Evolutionary conservation across 1,139 yeast species (phyloP), one percentile per base, ranked within the genome.

Genomic region (Debaryomyces nepalensis): DNA sequence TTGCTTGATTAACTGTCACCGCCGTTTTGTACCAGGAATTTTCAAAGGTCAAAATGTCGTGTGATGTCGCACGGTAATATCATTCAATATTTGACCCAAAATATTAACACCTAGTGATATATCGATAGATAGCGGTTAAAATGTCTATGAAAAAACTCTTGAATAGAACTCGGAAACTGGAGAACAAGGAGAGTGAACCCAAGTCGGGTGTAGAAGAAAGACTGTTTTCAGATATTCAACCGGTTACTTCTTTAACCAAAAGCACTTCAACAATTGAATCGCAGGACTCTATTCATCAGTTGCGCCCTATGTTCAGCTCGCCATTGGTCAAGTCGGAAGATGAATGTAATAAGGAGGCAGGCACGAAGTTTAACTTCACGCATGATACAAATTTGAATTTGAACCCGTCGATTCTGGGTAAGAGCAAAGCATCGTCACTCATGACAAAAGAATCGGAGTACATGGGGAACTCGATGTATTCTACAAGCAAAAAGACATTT

Each of bases 381-480:
- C 65, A 65, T 47, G 74, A 72, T 48, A 55, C 61, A 11, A 52
- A 49, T 39, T 59, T 72, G 42, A 69, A 69, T 49, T 48, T 69
- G 34, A 71, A 70, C 48, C 78, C 78, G 8, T 59, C 67, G 4
- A 70, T 73, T 35, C 62, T 58, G 60, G 54, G 54, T 35, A 45
- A 51, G 16, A 53, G 27, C 36, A 30, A 43, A 30, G 47, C 53
- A n/a, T 52, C 55, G 14, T 64, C 71, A 1, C 44, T 64, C 26
- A 49, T 56, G 39, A 64, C 73, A 26, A 59, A 54, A 40, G 64
- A 57, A 15, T 63, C 72, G 1, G 59, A 55, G 20, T 45, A 50
- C 15, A 47, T 48, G 15, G 64, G 56, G 10, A 59, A 57, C 33
- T 70, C 76, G 12, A 54, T 73, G 7, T 73, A 72, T 45, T 70